Evolutionary conservation across 805 yeast species (phyloP), one percentile per base, ranked within the genome.

Genomic region (Saccharomycopsis malanga): DNA sequence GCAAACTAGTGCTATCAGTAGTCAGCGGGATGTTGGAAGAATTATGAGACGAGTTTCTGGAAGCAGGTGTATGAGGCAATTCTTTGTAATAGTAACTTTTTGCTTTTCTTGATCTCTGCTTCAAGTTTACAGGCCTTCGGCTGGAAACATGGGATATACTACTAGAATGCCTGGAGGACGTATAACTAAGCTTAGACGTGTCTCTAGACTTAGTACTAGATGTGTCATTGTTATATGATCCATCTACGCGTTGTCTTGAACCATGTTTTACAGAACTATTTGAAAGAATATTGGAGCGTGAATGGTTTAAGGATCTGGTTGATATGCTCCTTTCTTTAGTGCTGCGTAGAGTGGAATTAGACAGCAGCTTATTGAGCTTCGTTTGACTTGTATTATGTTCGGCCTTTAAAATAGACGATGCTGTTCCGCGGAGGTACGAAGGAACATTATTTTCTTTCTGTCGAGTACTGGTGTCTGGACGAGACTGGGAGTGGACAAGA

Each of bases 381-480:
- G 10, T 12, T 12, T 27, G 25, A 23, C 34, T 34, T 6, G 12
- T 14, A 18, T 17, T 40, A 20, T 44, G 30, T 23, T 42, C 47
- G n/a, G 53, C 50, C 34, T 41, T 41, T 7, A 27, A 14, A 23
- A 37, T 46, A 5, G 53, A 49, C 2, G 53, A 45, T 6, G 29
- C 47, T 2, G 53, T 49, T n/a, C 42, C 53, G 32, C 53, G 25
- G 12, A 49, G 34, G 23, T 49, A 49, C 14, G 50, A 46, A 2
- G 53, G 53, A 14, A 49, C 25, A 18, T 41, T n/a, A 18, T 41
- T 41, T 32, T 41, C 44, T 30, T 30, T 41, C 7, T 41, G 37
- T 7, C 43, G n/a, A 34, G 27, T 25, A 21, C 15, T 9, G 18
- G 15, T 14, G 17, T 5, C 18, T 32, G 34, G 21, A 34, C 27